phyloP scores from a whole-genome alignment of 768 basidiomycete species.

The Steccherinum ochraceum region DNA sequence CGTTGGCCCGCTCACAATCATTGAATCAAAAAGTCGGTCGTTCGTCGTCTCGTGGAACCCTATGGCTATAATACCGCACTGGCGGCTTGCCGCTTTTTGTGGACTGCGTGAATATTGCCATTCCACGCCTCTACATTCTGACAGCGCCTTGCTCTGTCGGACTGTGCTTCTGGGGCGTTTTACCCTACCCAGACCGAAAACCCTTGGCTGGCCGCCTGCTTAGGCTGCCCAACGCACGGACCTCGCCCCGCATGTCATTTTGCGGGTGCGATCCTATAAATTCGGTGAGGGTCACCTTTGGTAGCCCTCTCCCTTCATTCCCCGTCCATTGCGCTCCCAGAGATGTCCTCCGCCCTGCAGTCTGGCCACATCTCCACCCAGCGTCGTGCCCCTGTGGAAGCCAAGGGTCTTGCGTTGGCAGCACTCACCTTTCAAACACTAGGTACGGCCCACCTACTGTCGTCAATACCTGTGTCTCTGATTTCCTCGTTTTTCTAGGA shows the following conservation, averaged over 20 bases:
- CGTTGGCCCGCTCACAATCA: not conserved
- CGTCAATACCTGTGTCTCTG: too few species aligned
- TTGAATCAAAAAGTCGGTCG: not conserved
- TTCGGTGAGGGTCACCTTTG: not conserved
- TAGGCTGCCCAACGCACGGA: not conserved
- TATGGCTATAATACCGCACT: not conserved
- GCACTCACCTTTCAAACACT: slow-evolving; percentile 27
- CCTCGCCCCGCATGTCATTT: too few species aligned
- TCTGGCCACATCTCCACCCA: not conserved
- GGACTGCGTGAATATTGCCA: not conserved
- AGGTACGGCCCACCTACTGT: too few species aligned
- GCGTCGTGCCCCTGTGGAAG: slow-evolving; percentile 4
- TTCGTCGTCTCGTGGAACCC: not conserved
- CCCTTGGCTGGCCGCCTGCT: too few species aligned
- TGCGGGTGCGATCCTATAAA: not conserved
- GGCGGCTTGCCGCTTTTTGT: not conserved
- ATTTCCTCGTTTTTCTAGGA: slow-evolving; percentile 17
- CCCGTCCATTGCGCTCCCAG: not conserved
- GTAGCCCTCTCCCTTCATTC: not conserved
- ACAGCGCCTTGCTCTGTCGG: not conserved
- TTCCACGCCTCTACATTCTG: not conserved
- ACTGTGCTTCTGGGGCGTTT: not conserved
- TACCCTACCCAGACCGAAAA: not conserved
- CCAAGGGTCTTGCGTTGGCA: slow-evolving; percentile 14
- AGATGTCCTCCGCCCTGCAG: not conserved